Percentiles rank a stretch among this genome's conserved stretches.
These are phyloP conservation scores for Penicillium janthinellum DNA, from an alignment of 2,329 filamentous ascomycete genomes.

Conservation along the genomic window DNA sequence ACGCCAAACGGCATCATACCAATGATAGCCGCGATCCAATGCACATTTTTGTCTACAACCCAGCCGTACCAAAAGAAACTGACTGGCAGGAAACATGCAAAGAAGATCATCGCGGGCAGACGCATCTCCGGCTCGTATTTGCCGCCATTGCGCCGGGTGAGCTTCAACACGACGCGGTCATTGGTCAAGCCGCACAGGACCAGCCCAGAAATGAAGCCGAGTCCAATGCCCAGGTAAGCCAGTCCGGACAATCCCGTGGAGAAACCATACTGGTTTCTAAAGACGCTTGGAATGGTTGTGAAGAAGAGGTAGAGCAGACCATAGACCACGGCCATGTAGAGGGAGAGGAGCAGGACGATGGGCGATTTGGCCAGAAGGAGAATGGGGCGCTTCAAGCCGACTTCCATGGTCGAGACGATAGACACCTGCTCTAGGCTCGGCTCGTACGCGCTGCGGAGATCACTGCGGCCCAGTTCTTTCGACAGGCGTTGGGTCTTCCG, in stretches of 20 bases:
- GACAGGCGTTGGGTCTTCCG: constrained; percentile 28
- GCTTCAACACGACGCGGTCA: constrained; percentile 4
- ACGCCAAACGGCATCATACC: constrained; percentile 57
- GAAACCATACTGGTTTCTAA: constrained; percentile 49
- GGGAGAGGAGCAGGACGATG: constrained; percentile 54
- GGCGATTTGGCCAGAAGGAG: constrained; percentile 54
- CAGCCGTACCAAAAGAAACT: constrained; percentile 6
- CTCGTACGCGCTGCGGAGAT: constrained; percentile 30
- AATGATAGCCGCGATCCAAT: constrained; percentile 40
- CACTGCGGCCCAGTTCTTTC: constrained; percentile 24
- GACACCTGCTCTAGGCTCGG: background rate
- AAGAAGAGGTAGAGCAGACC: constrained; percentile 57
- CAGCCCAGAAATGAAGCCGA: background rate
- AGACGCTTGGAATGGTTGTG: constrained; percentile 53
- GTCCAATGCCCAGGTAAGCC: background rate
- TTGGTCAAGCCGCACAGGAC: background rate
- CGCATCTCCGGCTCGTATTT: constrained; percentile 7
- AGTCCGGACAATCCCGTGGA: constrained; percentile 29
- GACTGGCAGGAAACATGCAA: constrained; percentile 2
- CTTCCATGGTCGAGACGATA: background rate
- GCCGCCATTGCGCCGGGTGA: constrained; percentile 15
- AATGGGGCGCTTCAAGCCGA: constrained; percentile 18
- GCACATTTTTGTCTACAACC: background rate
- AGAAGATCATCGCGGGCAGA: constrained; percentile 2
- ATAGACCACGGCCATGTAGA: constrained; percentile 55